Conservation (phyloP, 1,139 yeast genomes). For the Chernovozyma sophiae-reginae region DNA sequence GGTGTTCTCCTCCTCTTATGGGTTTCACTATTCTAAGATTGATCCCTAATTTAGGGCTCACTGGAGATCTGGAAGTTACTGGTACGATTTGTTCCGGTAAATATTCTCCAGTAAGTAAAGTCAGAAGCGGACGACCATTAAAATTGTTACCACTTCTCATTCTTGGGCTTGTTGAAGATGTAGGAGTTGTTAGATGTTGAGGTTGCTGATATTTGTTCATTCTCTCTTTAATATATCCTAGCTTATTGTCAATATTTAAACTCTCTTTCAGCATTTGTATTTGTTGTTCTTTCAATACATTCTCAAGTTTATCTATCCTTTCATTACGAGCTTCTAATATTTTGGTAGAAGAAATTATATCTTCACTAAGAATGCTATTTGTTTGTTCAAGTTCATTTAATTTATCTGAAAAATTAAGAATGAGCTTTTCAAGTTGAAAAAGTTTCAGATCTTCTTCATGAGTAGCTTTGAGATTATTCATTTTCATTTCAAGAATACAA, state of each 20-base stretch:
- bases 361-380: conserved; percentile 37
- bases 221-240: conserved; percentile 39
- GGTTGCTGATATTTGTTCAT: conserved; percentile 11
- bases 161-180: conserved; percentile 2
- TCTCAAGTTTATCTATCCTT: conserved; percentile 55
- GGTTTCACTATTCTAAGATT: conserved; percentile 65
- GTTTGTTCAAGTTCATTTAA: conserved; percentile 38
- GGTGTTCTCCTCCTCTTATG: conserved; percentile 47
- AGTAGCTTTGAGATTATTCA: conserved; percentile 28
- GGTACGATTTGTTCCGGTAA: not conserved
- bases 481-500: conserved; percentile 31
- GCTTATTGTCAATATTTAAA: conserved; percentile 48
- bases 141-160: not conserved
- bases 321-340: conserved; percentile 58
- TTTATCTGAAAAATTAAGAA: conserved; percentile 36
- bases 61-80: not conserved
- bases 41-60: conserved; percentile 38
- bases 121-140: conserved; percentile 4
- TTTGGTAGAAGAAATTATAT: conserved; percentile 51
- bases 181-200: not conserved
- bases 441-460: conserved; percentile 47
- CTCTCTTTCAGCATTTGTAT: conserved; percentile 47
- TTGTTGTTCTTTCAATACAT: conserved; percentile 50
- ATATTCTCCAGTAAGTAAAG: not conserved
- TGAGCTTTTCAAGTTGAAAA: conserved; percentile 35